Percentiles rank a stretch among this genome's conserved stretches.
These are phyloP conservation scores for Mortierella hygrophila DNA, from an alignment of 192 early-diverging fungal species.

Conservation along the genomic window DNA sequence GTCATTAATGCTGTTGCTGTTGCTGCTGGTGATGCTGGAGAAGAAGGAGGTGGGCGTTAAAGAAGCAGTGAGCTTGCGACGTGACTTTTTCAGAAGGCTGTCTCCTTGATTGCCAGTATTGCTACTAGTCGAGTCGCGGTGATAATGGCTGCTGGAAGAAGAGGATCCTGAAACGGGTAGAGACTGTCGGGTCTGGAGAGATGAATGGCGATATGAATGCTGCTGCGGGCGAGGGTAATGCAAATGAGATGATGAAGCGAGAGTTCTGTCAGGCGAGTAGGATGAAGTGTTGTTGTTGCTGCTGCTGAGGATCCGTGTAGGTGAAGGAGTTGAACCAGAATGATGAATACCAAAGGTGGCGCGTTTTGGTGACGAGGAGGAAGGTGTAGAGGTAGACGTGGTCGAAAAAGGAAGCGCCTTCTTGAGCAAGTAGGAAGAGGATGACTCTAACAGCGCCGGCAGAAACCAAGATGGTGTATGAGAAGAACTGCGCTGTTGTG, in stretches of 20 bases:
- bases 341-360: background rate
- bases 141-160: background rate
- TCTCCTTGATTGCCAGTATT: background rate
- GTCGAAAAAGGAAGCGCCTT: background rate
- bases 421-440: slow-evolving; percentile 33
- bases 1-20: background rate
- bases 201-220: background rate
- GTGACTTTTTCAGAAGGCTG: background rate
- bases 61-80: slow-evolving; percentile 7
- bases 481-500: background rate
- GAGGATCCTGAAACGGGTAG: background rate
- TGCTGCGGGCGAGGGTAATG: background rate
- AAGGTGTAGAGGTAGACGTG: background rate
- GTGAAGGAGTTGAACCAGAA: background rate
- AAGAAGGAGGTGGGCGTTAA: slow-evolving; percentile 2
- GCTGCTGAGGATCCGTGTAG: background rate
- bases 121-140: background rate
- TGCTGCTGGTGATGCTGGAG: background rate
- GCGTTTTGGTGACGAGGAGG: background rate
- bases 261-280: background rate
- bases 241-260: background rate
- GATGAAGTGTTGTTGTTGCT: background rate
- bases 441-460: slow-evolving; percentile 8
- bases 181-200: slow-evolving; percentile 8
- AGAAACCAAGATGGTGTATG: slow-evolving; percentile 9